Conservation (phyloP, 306 rosid species). For the Elaeagnus macrophylla region DNA sequence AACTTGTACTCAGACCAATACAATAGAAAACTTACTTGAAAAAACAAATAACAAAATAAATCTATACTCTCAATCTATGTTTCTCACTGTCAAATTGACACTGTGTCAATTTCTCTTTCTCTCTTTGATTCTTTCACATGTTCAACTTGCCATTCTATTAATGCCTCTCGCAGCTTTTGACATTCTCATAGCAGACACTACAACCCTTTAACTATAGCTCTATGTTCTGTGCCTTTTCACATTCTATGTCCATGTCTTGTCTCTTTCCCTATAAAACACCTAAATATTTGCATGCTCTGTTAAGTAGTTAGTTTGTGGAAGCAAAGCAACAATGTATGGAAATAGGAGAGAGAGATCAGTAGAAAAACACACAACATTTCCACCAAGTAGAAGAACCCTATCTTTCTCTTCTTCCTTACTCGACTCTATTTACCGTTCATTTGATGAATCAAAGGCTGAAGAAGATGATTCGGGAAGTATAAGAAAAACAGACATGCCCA, state of each 20-base stretch:
- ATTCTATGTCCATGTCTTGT: conserved; percentile 8
- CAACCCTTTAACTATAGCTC: conserved; percentile 35
- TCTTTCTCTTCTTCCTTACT: conserved; percentile 67
- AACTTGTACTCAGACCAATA: too few species aligned
- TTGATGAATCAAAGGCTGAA: conserved; percentile 38
- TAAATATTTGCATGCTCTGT: conserved; percentile 4
- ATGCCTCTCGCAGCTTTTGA: conserved; percentile 39
- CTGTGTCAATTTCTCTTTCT: too few species aligned
- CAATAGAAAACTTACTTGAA: too few species aligned
- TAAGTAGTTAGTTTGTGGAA: not conserved
- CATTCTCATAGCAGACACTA: conserved; percentile 44
- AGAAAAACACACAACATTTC: conserved; percentile 15
- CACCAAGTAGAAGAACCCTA: conserved; percentile 54
- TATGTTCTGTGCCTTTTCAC: not conserved
- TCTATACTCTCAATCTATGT: too few species aligned
- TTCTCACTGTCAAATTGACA: conserved; percentile 18
- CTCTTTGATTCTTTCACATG: conserved; percentile 16
- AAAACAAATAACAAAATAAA: too few species aligned
- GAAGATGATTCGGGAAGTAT: conserved; percentile 13
- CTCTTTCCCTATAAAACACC: conserved; percentile 9
- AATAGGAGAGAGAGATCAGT: conserved; percentile 21
- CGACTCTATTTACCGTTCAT: conserved; percentile 50
- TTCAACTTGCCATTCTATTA: conserved; percentile 31
- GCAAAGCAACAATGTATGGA: conserved; percentile 3
- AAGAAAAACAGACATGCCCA: conserved; percentile 9